Percentiles rank a stretch among this genome's conserved stretches.
Conservation (phyloP, 176 grass and related monocot genomes). For the Triticum turgidum region DNA sequence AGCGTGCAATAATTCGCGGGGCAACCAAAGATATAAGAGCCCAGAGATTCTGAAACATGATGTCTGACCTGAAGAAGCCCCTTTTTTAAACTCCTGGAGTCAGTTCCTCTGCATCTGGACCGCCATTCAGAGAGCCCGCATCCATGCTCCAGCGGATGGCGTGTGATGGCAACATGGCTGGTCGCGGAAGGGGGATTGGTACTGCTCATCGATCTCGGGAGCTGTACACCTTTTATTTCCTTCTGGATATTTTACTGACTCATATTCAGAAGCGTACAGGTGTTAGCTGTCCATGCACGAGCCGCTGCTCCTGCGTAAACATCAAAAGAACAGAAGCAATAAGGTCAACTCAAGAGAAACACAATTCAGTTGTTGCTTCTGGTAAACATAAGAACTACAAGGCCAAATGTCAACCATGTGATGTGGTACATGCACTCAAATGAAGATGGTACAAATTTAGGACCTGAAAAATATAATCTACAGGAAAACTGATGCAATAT, state of each 20-base stretch:
- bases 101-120: slow-evolving; percentile 53
- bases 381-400: background rate
- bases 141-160: slow-evolving; percentile 25
- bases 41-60: slow-evolving; percentile 42
- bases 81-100: slow-evolving; percentile 8
- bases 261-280: slow-evolving; percentile 20
- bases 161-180: slow-evolving; percentile 15
- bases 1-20: slow-evolving; percentile 23
- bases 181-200: slow-evolving; percentile 14
- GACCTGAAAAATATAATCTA: background rate
- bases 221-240: background rate
- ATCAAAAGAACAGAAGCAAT: background rate
- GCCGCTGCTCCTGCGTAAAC: slow-evolving; percentile 22
- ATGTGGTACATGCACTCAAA: background rate
- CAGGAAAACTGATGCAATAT: background rate
- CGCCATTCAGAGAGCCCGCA: slow-evolving; percentile 9
- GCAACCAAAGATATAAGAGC: slow-evolving; percentile 11
- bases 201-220: background rate
- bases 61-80: slow-evolving; percentile 37
- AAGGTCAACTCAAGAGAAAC: slow-evolving; percentile 21
- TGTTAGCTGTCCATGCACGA: slow-evolving; percentile 9
- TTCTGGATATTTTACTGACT: background rate
- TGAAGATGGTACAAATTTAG: background rate
- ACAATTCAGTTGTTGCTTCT: slow-evolving; percentile 2
- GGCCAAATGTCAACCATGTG: background rate